Base-by-base conservation (phyloP, 768 basidiomycete genomes). In the Pulveroboletus ravenelii region DNA sequence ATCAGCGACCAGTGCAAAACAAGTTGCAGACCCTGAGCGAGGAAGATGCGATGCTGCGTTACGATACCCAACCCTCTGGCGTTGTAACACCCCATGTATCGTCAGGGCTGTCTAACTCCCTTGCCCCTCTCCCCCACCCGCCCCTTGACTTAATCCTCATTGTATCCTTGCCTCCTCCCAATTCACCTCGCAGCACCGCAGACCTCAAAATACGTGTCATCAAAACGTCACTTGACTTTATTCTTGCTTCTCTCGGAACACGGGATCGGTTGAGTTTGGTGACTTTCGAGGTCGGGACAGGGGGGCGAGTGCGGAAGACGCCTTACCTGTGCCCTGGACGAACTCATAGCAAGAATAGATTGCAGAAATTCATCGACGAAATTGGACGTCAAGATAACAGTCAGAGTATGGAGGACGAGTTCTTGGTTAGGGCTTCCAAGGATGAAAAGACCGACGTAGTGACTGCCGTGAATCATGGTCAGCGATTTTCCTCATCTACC, bases 381-480 rank as follows among this genome's bases (percentile, higher is more conserved):
- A 78, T 89, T 14, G 74, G 72, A 17, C 62, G 63, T 17, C 62
- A 76, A 72, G 60, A 70, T 42, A 57, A 68, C 54, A 69, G 61
- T 68, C 54, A 60, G 48, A 76, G 77, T 53, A 71, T 77, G 40
- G 85, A 84, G 52, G 82, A 84, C 56, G 78, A 79, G 52, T 81
- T 81, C 56, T 67, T 86, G 65, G 81, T 90, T 17, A 75, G 83
- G 52, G 82, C 82, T 13, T 82, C 82, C 51, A 86, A 86, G 63
- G 94, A 97, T 15, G 94, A 97, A 70, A 90, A 93, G 70, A 91
- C 91, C 25, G 95, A 96, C 67, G 95, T 99, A 15, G 93, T 98
- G 20, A 95, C 94, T 10, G 96, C 94, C n/a, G 91, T 97, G 50
- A 99, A 99, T 66, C 87, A 95, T 61, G 92, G 90, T 85, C 47